These are phyloP conservation scores for Eutypella sp. DNA, from an alignment of 2,329 filamentous ascomycete species.

Conservation along the genomic window DNA sequence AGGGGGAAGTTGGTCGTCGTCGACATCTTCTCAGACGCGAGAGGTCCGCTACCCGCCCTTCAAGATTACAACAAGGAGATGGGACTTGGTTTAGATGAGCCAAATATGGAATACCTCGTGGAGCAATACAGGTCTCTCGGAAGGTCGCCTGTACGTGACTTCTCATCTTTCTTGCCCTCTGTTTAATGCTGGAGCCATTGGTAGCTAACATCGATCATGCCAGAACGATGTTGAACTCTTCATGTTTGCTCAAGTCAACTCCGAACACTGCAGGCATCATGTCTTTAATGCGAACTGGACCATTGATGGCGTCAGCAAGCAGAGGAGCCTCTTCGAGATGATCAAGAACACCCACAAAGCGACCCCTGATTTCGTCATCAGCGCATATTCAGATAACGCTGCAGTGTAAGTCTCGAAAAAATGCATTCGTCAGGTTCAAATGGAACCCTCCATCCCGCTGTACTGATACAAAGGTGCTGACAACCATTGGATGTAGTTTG, in stretches of 20 bases:
- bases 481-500: constrained; percentile 31
- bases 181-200: constrained; percentile 41
- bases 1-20: constrained; percentile 66
- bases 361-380: constrained; percentile 78
- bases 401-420: constrained; percentile 70
- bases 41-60: constrained; percentile 65
- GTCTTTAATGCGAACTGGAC: constrained; percentile 93
- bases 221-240: constrained; percentile 93
- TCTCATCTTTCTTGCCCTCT: constrained; percentile 13
- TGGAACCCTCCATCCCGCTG: neutral
- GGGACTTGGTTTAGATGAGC: constrained; percentile 80
- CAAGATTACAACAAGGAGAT: constrained; percentile 78
- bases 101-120: constrained; percentile 93
- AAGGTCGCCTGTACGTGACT: constrained; percentile 46
- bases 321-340: constrained; percentile 85
- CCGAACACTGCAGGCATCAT: constrained; percentile 60
- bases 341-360: constrained; percentile 91
- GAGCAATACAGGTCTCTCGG: constrained; percentile 67
- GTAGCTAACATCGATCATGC: neutral
- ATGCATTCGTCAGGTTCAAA: too few relatives aligned
- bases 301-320: constrained; percentile 79
- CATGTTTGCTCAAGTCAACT: constrained; percentile 99
- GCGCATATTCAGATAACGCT: constrained; percentile 95
- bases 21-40: constrained; percentile 62
- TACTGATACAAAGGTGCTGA: neutral